These are phyloP conservation scores for Chamaecyparis obtusa DNA, from an alignment of 75 land plant species.

Conservation along the genomic window DNA sequence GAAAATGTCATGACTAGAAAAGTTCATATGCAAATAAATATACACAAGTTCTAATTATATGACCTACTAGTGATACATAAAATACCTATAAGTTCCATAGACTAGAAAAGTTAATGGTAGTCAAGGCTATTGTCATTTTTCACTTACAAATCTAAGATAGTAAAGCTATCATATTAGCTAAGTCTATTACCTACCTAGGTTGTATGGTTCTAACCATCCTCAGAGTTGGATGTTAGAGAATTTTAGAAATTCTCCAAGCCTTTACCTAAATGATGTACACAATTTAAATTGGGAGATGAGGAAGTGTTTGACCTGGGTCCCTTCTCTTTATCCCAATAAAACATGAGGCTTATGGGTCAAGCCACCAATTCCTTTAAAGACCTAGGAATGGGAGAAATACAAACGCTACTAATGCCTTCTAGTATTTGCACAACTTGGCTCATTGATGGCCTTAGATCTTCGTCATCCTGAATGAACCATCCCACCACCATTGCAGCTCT, in stretches of 20 bases:
- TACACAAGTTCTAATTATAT: no score
- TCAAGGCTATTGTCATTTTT: no score
- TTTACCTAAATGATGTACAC: no score
- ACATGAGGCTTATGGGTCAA: not conserved
- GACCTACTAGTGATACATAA: no score
- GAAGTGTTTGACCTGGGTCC: not conserved
- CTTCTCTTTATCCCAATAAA: not conserved
- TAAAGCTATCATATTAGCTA: not conserved
- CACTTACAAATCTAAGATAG: not conserved
- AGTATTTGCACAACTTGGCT: constrained; percentile 35
- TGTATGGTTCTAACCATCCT: not conserved
- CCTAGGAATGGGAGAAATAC: constrained; percentile 24
- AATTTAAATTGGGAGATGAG: not conserved
- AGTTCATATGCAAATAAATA: no score
- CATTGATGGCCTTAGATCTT: constrained; percentile 31
- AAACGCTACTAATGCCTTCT: constrained; percentile 21
- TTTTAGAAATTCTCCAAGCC: not conserved
- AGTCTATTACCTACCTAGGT: no score
- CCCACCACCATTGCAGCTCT: constrained; percentile 27
- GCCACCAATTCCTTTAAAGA: constrained; percentile 36
- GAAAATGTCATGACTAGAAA: no score
- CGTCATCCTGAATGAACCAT: constrained; percentile 49
- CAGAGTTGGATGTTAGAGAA: not conserved
- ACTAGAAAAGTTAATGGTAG: no score
- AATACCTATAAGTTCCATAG: no score